These are phyloP conservation scores for Solanum sejunctum DNA, from an alignment of 257 asterid species.

Conservation along the genomic window DNA sequence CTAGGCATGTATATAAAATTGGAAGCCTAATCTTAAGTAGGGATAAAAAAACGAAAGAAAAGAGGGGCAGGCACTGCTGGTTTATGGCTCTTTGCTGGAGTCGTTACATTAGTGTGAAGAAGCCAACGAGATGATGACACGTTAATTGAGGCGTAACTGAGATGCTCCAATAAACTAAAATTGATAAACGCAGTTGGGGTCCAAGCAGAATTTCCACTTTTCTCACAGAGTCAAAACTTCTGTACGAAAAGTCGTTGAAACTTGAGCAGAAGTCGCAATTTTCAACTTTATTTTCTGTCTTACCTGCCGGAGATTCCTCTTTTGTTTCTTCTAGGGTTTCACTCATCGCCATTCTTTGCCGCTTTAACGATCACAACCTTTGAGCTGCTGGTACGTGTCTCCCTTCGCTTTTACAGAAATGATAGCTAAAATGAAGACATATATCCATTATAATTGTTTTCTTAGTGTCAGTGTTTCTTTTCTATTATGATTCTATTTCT, in stretches of 20 bases:
- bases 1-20: neutral
- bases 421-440: neutral
- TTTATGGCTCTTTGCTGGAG: neutral
- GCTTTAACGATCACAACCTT: neutral
- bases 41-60: neutral
- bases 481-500: neutral
- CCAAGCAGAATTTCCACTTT: conserved; percentile 8
- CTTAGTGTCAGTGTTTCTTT: neutral
- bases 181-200: conserved; percentile 36
- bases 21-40: neutral
- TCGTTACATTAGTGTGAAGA: neutral
- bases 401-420: neutral
- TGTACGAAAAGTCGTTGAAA: neutral
- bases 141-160: neutral
- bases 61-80: neutral
- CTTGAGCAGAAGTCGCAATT: neutral
- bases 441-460: neutral
- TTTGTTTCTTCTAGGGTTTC: neutral
- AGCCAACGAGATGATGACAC: neutral
- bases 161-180: conserved; percentile 25
- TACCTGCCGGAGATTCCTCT: neutral
- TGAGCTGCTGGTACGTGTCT: neutral
- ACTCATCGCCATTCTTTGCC: neutral
- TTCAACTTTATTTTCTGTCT: neutral
- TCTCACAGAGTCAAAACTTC: neutral